These are phyloP conservation scores for Blastobotrys arbuscula DNA, from an alignment of 1,139 yeast species.

Conservation along the genomic window DNA sequence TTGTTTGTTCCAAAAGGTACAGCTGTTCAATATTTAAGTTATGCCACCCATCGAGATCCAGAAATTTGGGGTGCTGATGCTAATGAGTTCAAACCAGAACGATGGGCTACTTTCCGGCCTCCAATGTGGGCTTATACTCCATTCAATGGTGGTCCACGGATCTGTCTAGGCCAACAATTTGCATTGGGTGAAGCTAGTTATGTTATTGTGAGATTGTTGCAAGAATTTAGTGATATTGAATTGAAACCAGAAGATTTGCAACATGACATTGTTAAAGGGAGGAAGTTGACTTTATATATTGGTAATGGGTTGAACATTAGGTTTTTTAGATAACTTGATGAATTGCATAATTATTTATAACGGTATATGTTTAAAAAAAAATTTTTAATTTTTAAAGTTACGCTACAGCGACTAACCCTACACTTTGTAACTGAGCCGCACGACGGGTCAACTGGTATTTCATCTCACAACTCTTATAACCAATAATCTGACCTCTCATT, in stretches of 20 bases:
- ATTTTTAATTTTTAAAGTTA: too few species aligned
- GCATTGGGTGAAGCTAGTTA: conserved; percentile 53
- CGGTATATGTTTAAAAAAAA: too few species aligned
- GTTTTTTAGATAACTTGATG: background rate
- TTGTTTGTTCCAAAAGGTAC: conserved; percentile 46
- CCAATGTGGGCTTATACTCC: conserved; percentile 33
- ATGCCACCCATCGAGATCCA: conserved; percentile 42
- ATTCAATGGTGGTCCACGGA: conserved; percentile 57
- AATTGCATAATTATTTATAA: too few species aligned
- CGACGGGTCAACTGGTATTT: too few species aligned
- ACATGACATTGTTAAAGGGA: background rate
- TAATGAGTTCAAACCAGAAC: conserved; percentile 45
- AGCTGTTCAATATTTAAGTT: conserved; percentile 41
- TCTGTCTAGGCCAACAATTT: conserved; percentile 55
- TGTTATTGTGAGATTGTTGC: conserved; percentile 42
- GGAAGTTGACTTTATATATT: conserved; percentile 2
- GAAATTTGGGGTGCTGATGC: conserved; percentile 47
- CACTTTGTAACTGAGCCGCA: too few species aligned
- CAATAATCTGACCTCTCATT: too few species aligned
- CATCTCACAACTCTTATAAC: too few species aligned
- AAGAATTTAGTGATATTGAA: conserved; percentile 27
- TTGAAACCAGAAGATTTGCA: conserved; percentile 6
- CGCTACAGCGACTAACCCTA: too few species aligned
- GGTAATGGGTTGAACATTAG: conserved; percentile 3
- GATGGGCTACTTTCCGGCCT: conserved; percentile 38